Evolutionary conservation across 140 eudicot genomes (phyloP), one percentile per base, ranked within the genome.

Genomic region (Flaveria floridana): DNA sequence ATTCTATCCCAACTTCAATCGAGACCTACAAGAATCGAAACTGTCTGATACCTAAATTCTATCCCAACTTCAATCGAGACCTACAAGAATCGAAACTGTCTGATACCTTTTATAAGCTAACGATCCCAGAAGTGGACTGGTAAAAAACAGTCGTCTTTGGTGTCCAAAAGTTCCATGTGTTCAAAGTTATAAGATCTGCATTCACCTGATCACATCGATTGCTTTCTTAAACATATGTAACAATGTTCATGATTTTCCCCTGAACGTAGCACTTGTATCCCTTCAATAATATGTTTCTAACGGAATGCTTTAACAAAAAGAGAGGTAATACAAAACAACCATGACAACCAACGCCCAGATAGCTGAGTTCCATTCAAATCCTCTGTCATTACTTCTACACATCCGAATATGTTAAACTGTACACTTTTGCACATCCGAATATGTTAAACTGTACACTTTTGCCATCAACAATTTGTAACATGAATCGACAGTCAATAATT

Each of bases 221-320:
- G 76, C 13, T 46, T 69, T 59, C 77, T 63, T 63, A 23, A 59
- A 53, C 76, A 37, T 30, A 74, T 57, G 67, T 68, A 75, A 74
- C 44, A 67, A 67, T 57, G 51, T 77, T 48, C 25, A 65, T 75
- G 11, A 14, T 41, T 64, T 72, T 37, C 41, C 65, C 56, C 7
- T 20, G 18, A 65, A 13, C 10, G 12, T 52, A 28, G 47, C 68
- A 18, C 30, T 19, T 46, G 50, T 30, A 70, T 13, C 23, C 8
- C 53, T 76, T 23, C 67, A 25, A 44, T 44, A 63, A 78, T 56
- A 39, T 57, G 65, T 68, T 58, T 57, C 70, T 14, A n/a, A 65
- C 66, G 76, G 18, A 67, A 30, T 73, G 50, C 73, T 72, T 39
- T 46, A 72, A 46, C 63, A 57, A 26, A 58, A 14, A 64, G 42